Conservation (phyloP, 768 basidiomycete species). For the Dacryopinax spathularia region DNA sequence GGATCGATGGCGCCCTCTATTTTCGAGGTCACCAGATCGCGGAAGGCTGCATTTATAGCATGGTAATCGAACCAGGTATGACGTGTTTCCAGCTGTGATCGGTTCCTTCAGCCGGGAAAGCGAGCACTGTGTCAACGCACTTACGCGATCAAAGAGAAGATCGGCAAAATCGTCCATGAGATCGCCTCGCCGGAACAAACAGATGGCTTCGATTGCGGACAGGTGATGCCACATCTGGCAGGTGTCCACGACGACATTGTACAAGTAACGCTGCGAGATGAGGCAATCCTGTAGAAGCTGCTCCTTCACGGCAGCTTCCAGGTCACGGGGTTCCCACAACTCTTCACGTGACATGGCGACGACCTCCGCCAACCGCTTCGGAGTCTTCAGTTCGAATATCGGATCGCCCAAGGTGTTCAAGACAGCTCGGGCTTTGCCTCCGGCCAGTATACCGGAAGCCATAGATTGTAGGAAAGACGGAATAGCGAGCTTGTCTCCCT, state of each 20-base stretch:
- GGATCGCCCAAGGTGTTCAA: constrained; percentile 42
- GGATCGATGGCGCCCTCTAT: constrained; percentile 44
- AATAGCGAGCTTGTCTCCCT: constrained; percentile 19
- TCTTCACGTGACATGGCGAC: neutral
- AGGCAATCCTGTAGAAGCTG: constrained; percentile 44
- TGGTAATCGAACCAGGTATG: constrained; percentile 69
- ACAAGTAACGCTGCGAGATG: constrained; percentile 37
- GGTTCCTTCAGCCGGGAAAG: neutral
- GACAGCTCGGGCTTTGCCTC: constrained; percentile 66
- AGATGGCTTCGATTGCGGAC: constrained; percentile 49
- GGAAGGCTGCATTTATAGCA: constrained; percentile 65
- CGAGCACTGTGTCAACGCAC: constrained; percentile 5
- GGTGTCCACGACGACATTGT: constrained; percentile 47
- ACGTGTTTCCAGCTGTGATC: constrained; percentile 52
- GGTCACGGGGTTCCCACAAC: neutral
- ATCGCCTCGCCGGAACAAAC: constrained; percentile 65
- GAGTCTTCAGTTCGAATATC: neutral
- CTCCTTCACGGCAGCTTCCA: constrained; percentile 23
- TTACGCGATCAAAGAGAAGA: constrained; percentile 57
- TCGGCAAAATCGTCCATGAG: constrained; percentile 60
- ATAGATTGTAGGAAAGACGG: constrained; percentile 52
- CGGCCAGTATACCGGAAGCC: constrained; percentile 43
- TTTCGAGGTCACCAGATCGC: constrained; percentile 42
- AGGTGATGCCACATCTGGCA: constrained; percentile 44
- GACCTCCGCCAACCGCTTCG: neutral